Evolutionary conservation across 1,284 basidiomycete genomes (phyloP), one percentile per base, ranked within the genome.

Genomic region (Ganoderma meredithae): DNA sequence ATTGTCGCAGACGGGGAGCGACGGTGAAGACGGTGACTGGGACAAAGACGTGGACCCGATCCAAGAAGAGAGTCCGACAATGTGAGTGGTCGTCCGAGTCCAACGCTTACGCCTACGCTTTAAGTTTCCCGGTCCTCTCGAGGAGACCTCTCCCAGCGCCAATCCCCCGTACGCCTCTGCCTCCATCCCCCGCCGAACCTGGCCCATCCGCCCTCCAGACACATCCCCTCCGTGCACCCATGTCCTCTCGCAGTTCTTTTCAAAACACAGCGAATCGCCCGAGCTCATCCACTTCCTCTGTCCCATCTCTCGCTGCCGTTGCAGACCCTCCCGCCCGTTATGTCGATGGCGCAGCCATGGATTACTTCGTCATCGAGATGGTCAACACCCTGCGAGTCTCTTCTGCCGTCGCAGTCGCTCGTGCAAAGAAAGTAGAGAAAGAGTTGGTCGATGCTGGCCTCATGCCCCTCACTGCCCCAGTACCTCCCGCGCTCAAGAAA

Each of bases 331-430:
- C 89, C 25, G 76, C 77, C 9, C 83, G 83, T 22, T 82, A 87
- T 60, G 82, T 97, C 69, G 95, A 97, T 78, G 89, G 85, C 43
- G 87, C 91, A 13, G 89, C 89, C 0, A 91, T 96, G 82, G 92
- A 94, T 73, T 95, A 95, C 79, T 90, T 98, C 72, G 81, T 96
- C 60, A 95, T 96, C 66, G 92, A 94, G 76, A 86, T 92, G 72
- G 90, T 95, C 68, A 84, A 87, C 73, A 87, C 90, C 0, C 83
- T 97, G 39, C 86, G 89, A 36, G 86, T 86, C 49, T 95, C 94
- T 6, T 86, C 94, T 1, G 84, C 83, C 13, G 87, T 92, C 19
- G 93, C 94, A 8, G 84, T 88, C 1, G 84, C 87, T 53, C 85
- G 91, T 58, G 82, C 86, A 53, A 88, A 87, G 79, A 86, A 85